These are phyloP conservation scores for Populus simonii DNA, from an alignment of 345 rosid species.

Conservation along the genomic window DNA sequence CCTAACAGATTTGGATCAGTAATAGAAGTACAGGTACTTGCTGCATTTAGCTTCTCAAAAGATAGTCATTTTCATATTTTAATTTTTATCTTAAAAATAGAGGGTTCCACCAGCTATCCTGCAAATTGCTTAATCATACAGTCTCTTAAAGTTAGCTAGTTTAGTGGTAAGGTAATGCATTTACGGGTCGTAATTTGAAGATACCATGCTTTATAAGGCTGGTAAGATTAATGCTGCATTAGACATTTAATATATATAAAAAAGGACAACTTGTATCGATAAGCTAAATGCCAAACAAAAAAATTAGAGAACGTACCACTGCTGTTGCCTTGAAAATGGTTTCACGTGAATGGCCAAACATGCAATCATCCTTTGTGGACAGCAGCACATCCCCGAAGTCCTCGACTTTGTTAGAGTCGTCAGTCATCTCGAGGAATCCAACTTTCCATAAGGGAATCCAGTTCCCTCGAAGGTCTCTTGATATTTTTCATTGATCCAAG, in stretches of 20 bases:
- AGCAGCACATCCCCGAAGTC: conserved; percentile 25
- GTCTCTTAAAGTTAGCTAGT: no score
- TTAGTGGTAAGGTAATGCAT: no score
- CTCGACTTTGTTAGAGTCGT: neutral
- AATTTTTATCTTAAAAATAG: no score
- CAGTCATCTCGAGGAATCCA: conserved; percentile 18
- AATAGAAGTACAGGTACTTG: no score
- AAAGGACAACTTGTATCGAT: neutral
- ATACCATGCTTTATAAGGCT: neutral
- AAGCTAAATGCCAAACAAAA: neutral
- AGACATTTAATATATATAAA: no score
- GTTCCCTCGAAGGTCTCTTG: conserved; percentile 19
- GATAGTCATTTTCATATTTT: no score
- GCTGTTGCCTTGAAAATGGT: conserved; percentile 23
- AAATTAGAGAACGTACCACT: conserved; percentile 9
- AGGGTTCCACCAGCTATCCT: no score
- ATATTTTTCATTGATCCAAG: conserved; percentile 10
- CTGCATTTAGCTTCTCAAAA: no score
- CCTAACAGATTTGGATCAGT: no score
- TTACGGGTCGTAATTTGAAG: neutral
- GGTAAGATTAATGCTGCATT: no score
- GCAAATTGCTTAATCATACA: no score
- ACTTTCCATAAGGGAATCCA: conserved; percentile 23
- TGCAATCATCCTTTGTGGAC: conserved; percentile 7
- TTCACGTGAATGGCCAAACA: conserved; percentile 14